Conservation (phyloP, 441 rosid species). For the Raphanus hybrid region DNA sequence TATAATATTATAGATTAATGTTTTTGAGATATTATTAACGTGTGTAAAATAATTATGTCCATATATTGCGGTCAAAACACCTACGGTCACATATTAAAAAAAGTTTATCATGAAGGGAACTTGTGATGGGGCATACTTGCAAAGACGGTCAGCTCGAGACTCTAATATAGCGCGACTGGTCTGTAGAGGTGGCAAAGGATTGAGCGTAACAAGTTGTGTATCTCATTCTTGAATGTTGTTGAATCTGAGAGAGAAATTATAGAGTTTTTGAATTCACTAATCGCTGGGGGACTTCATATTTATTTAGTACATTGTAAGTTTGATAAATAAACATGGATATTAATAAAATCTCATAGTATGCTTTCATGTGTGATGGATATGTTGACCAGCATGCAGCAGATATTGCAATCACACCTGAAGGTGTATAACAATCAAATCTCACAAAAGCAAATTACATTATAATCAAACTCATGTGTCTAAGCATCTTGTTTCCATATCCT, state of each 20-base stretch:
- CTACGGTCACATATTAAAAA: not conserved
- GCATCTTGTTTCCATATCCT: constrained; percentile 82
- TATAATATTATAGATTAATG: too few relatives aligned
- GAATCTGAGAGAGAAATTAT: not conserved
- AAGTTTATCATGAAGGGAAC: not conserved
- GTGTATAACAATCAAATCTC: not conserved
- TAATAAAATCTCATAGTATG: not conserved
- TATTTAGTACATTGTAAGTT: not conserved
- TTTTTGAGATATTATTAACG: too few relatives aligned
- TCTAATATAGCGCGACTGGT: not conserved
- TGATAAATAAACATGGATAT: too few relatives aligned
- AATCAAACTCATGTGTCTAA: not conserved
- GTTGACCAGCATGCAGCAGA: not conserved
- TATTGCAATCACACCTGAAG: not conserved
- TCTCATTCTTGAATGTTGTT: not conserved
- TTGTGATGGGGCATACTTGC: too few relatives aligned
- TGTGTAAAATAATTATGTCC: too few relatives aligned
- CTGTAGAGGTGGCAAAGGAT: not conserved
- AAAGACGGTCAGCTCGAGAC: not conserved
- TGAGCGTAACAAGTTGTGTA: not conserved
- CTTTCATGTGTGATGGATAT: not conserved
- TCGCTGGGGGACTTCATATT: not conserved
- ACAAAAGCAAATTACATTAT: not conserved
- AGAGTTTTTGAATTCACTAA: not conserved
- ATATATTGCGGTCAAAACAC: too few relatives aligned